phyloP scores from a whole-genome alignment of 2,329 filamentous ascomycete species.

The Aspergillus neotritici region DNA sequence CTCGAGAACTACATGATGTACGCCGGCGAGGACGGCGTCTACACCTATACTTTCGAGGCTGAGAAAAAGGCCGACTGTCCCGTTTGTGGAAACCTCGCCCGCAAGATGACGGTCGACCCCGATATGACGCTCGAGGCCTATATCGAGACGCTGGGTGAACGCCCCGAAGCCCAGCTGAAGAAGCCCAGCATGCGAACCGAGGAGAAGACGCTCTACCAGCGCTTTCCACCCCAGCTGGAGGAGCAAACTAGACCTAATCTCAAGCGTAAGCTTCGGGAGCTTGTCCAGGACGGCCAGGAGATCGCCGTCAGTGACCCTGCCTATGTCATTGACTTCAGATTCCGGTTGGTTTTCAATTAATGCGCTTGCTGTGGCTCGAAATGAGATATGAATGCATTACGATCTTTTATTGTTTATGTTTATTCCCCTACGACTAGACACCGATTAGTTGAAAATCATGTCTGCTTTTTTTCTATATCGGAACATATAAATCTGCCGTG shows the following conservation, averaged over 20 bases:
- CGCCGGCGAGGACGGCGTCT: slow-evolving; percentile 88
- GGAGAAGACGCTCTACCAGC: slow-evolving; percentile 84
- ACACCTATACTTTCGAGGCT: slow-evolving; percentile 95
- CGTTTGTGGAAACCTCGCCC: slow-evolving; percentile 80
- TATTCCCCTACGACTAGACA: slow-evolving; percentile 12
- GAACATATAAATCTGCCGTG: slow-evolving; percentile 19
- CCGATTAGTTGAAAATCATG: slow-evolving; percentile 16
- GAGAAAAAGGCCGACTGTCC: slow-evolving; percentile 93
- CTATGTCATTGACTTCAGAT: slow-evolving; percentile 67
- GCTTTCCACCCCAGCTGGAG: slow-evolving; percentile 72
- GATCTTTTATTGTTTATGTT: slow-evolving; percentile 9
- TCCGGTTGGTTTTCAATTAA: slow-evolving; percentile 47
- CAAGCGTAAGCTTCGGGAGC: slow-evolving; percentile 66
- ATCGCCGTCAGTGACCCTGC: slow-evolving; percentile 90
- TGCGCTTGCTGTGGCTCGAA: slow-evolving; percentile 11
- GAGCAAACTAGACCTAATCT: slow-evolving; percentile 80
- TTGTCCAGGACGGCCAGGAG: slow-evolving; percentile 78
- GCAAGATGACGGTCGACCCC: slow-evolving; percentile 66
- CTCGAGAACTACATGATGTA: slow-evolving; percentile 99
- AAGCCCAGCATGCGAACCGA: slow-evolving; percentile 80
- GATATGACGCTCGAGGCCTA: slow-evolving; percentile 73
- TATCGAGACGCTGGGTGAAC: slow-evolving; percentile 72
- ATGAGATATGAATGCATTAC: slow-evolving; percentile 11
- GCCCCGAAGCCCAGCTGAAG: slow-evolving; percentile 88
- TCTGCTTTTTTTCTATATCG: slow-evolving; percentile 24